phyloP scores from a whole-genome alignment of 371 early-diverging fungal species.

The Mortierella polycephala region DNA sequence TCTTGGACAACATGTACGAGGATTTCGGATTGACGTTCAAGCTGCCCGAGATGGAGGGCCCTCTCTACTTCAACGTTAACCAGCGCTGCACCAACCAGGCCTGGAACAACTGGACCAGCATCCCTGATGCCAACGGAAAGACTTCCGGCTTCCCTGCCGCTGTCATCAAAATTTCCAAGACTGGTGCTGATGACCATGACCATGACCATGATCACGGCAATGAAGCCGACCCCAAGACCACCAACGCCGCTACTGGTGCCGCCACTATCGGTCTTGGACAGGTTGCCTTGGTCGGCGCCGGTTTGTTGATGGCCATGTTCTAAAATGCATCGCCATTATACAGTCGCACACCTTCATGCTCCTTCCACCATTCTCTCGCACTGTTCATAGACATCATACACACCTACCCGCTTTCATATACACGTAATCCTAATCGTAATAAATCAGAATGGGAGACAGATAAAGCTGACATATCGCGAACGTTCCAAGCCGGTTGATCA shows the following conservation, averaged over 20 bases:
- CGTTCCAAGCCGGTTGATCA: too few species aligned
- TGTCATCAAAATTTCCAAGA: slow-evolving; percentile 29
- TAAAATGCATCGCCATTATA: slow-evolving; percentile 10
- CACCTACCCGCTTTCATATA: too few species aligned
- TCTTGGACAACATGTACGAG: slow-evolving; percentile 47
- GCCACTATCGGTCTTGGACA: slow-evolving; percentile 14
- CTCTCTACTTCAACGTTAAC: slow-evolving; percentile 50
- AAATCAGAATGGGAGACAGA: too few species aligned
- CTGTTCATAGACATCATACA: too few species aligned
- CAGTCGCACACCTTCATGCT: too few species aligned
- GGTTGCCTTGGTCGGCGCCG: slow-evolving; percentile 24
- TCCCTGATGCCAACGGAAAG: slow-evolving; percentile 48
- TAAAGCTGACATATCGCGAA: too few species aligned
- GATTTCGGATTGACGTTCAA: slow-evolving; percentile 54
- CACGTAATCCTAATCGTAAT: too few species aligned
- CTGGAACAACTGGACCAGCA: slow-evolving; percentile 52
- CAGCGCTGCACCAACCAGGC: slow-evolving; percentile 49
- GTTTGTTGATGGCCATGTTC: slow-evolving; percentile 29
- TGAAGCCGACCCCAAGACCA: not conserved
- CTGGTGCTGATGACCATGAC: slow-evolving; percentile 15
- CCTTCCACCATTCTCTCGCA: too few species aligned
- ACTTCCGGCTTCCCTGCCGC: slow-evolving; percentile 45
- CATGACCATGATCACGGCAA: not conserved
- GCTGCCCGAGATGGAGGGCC: slow-evolving; percentile 38
- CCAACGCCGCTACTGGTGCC: slow-evolving; percentile 10